Base-by-base conservation (phyloP, 805 yeast species). In the Teunomyces stri region DNA sequence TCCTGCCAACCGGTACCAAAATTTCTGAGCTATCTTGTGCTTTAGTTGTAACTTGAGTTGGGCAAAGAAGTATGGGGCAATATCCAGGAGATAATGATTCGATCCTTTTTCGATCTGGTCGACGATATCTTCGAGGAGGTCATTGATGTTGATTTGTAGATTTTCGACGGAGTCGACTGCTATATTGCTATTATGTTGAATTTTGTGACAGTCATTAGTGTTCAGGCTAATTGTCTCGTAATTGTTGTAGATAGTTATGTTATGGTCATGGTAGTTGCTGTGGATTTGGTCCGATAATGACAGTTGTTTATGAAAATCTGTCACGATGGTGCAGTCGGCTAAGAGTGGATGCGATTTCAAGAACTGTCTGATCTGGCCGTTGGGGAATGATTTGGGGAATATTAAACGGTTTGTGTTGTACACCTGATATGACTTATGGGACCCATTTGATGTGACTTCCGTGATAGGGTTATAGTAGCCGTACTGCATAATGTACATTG, bases 1-100 rank as follows among this genome's bases (percentile, higher is more conserved):
- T 2, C 81, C 81, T 7, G 81, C 77, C 46, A 75, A 68, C 41
- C 72, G 64, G 48, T 56, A 74, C 81, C 82, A 79, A 50, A 59
- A 59, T 7, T 48, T 47, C 18, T 58, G 58, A 3, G 61, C 49
- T n/a, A 45, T 39, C 11, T 37, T 20, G 35, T 45, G 33, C 16
- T 49, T 43, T 25, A 49, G 41, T 30, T 45, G 49, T 9, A 55
- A 30, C 29, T 43, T 51, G 22, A 63, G 47, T 15, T 58, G 59
- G 4, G 59, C 60, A 21, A 55, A 42, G 44, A 65, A 58, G 44
- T 58, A 64, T 2, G 64, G 64, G 4, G 60, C 44, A 3, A 65
- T 30, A 36, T 66, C 70, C 18, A 52, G 43, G 40, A 54, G 54
- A 47, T 65, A 66, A 10, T 38, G 35, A 29, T 42, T 30, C 2